phyloP scores from a whole-genome alignment of 768 basidiomycete species.

The Sutorius australiensis region DNA sequence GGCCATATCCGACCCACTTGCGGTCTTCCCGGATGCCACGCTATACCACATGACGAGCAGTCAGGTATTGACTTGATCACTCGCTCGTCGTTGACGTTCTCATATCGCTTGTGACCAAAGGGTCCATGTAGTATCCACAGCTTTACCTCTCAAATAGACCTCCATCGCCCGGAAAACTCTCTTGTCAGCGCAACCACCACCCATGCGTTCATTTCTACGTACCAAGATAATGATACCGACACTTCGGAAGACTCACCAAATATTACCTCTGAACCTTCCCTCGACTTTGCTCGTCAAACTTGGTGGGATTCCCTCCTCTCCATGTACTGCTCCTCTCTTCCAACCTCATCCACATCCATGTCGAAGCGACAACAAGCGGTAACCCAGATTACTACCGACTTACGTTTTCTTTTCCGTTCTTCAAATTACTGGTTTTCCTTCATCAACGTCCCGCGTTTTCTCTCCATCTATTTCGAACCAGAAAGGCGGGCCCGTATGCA shows the following conservation, averaged over 20 bases:
- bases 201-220: conserved; percentile 4
- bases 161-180: neutral
- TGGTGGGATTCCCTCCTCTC: conserved; percentile 76
- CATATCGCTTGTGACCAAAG: conserved; percentile 24
- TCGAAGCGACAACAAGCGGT: conserved; percentile 46
- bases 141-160: conserved; percentile 5
- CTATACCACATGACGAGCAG: conserved; percentile 19
- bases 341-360: conserved; percentile 32
- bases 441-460: conserved; percentile 67
- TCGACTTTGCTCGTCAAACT: conserved; percentile 64
- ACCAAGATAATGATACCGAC: conserved; percentile 14
- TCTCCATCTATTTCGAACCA: conserved; percentile 56
- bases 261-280: conserved; percentile 55
- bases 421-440: conserved; percentile 75
- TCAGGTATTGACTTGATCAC: conserved; percentile 31
- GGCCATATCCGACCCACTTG: conserved; percentile 6
- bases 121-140: conserved; percentile 6
- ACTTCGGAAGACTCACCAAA: conserved; percentile 7
- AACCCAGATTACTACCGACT: conserved; percentile 47
- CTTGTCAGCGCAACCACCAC: neutral
- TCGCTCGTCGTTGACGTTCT: conserved; percentile 20
- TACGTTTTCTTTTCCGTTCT: conserved; percentile 59
- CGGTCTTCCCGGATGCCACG: conserved; percentile 6
- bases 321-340: conserved; percentile 43
- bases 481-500: conserved; percentile 52